These are phyloP conservation scores for Gnaphalium uliginosum DNA, from an alignment of 129 eudicot genomes.

Conservation along the genomic window DNA sequence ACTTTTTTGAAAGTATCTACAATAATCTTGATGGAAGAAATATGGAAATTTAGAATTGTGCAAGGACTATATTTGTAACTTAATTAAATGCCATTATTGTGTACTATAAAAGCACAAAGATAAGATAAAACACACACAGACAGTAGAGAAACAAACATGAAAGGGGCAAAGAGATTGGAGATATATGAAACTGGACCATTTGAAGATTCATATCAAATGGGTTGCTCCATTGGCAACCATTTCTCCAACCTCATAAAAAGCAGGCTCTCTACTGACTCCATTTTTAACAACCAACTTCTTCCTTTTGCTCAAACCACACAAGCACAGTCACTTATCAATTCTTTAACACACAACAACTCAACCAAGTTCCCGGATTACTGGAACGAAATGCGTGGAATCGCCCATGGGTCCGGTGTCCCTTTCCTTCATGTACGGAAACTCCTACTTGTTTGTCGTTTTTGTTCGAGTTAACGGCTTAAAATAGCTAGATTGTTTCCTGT, in stretches of 20 bases:
- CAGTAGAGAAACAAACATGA: conserved; percentile 24
- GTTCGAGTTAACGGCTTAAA: too few species aligned
- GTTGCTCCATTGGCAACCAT: conserved; percentile 68
- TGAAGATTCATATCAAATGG: conserved; percentile 57
- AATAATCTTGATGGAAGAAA: background rate
- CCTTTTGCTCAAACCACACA: conserved; percentile 63
- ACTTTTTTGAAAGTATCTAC: too few species aligned
- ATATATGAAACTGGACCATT: conserved; percentile 74
- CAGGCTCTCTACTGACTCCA: conserved; percentile 73
- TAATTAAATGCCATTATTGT: background rate
- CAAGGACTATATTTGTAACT: background rate
- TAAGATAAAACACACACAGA: conserved; percentile 26
- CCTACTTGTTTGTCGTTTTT: background rate
- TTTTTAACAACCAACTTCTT: conserved; percentile 74
- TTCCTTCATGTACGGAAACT: conserved; percentile 60
- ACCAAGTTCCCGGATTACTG: conserved; percentile 65
- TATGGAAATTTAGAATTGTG: background rate
- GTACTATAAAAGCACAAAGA: conserved; percentile 14
- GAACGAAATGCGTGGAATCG: conserved; percentile 81
- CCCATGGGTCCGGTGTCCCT: conserved; percentile 72
- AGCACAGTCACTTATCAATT: conserved; percentile 48
- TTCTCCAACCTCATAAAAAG: conserved; percentile 63
- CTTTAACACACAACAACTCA: conserved; percentile 49
- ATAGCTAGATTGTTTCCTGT: too few species aligned
- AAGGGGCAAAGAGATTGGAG: conserved; percentile 32